Percentiles rank a stretch among this genome's conserved stretches.
Conservation (phyloP, 2,329 filamentous ascomycete species). For the Talaromyces sp. region DNA sequence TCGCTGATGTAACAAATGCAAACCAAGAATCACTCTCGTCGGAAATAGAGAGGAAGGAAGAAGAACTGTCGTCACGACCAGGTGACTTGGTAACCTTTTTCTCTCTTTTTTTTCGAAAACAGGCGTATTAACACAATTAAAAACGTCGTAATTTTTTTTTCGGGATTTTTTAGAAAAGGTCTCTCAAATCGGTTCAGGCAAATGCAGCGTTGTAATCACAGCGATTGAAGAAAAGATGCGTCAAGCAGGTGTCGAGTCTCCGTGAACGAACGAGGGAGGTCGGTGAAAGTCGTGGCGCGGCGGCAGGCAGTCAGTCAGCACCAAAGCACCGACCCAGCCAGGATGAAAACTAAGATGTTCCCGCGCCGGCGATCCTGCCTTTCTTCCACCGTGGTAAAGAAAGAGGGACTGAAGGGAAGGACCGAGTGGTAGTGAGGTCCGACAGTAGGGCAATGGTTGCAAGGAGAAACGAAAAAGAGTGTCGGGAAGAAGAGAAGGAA, state of each 20-base stretch:
- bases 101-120: neutral
- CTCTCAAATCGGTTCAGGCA: neutral
- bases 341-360: neutral
- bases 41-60: too few relatives aligned
- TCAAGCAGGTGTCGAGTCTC: constrained; percentile 17
- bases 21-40: neutral
- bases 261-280: constrained; percentile 24
- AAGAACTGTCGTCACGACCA: constrained; percentile 5
- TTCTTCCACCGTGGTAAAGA: neutral
- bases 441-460: constrained; percentile 12
- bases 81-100: constrained; percentile 3
- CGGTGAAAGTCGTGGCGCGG: constrained; percentile 16
- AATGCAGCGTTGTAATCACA: neutral
- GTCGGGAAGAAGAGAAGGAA: constrained; percentile 17
- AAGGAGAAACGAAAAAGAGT: constrained; percentile 14
- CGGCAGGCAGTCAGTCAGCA: neutral
- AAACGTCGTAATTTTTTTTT: neutral
- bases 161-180: neutral
- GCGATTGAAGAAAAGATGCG: neutral
- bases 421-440: constrained; percentile 7
- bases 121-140: neutral
- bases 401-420: constrained; percentile 17
- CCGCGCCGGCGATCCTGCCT: constrained; percentile 1
- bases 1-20: neutral
- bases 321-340: neutral